A percentile compares a stretch with the other conserved stretches of the same genome.
Evolutionary conservation across 345 rosid species (phyloP).

Genomic region (sweet orange (Citrus sinensis)): DNA sequence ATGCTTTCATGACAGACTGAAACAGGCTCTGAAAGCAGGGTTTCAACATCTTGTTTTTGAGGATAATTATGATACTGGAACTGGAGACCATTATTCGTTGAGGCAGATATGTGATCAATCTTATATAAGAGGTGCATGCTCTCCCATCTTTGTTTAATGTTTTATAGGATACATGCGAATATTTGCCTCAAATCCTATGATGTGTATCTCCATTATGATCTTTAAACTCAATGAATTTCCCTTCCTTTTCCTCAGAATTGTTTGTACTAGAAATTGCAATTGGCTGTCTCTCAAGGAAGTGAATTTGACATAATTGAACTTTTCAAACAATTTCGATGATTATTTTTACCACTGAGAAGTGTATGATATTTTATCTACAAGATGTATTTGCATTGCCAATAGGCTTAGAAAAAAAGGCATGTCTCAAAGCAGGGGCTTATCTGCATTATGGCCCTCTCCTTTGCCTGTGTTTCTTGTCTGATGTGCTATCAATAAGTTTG

Average conservation of each 20-base stretch:
- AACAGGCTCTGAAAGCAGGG: conserved; percentile 79
- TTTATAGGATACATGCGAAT: not conserved
- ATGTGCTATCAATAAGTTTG: not conserved
- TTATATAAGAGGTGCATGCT: conserved; percentile 64
- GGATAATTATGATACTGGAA: conserved; percentile 98
- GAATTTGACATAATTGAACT: not conserved
- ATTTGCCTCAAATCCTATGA: not conserved
- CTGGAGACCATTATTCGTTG: conserved; percentile 95
- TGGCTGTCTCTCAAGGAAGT: not conserved
- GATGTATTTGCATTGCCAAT: not conserved
- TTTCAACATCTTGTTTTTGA: conserved; percentile 91
- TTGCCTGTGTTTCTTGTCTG: not conserved
- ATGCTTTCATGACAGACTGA: conserved; percentile 46
- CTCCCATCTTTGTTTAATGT: not conserved
- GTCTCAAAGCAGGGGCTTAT: not conserved
- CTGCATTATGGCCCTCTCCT: not conserved
- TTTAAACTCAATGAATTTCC: not conserved
- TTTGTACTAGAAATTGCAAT: not conserved
- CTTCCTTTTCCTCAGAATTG: not conserved
- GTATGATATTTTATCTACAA: not conserved
- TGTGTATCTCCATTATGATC: not conserved
- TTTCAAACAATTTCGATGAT: not conserved
- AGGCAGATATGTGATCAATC: conserved; percentile 96
- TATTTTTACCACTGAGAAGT: not conserved
- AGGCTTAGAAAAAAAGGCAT: not conserved